Conservation (phyloP, 768 basidiomycete genomes). For the Mrakia frigida region DNA sequence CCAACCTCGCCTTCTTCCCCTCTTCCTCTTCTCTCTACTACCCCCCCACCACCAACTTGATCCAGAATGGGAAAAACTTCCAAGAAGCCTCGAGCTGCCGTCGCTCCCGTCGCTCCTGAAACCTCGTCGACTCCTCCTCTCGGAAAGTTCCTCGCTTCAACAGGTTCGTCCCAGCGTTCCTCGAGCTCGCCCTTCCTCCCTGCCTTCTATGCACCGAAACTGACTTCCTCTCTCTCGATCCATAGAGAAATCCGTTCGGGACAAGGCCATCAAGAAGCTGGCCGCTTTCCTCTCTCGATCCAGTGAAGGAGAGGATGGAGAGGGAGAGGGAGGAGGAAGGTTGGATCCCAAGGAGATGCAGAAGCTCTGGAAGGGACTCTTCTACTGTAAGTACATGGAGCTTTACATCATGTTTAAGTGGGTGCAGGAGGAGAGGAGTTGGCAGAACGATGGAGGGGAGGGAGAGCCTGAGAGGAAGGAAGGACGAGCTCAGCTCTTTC, state of each 20-base stretch:
- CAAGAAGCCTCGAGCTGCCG: constrained; percentile 15
- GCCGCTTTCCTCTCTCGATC: constrained; percentile 57
- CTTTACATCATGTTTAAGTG: neutral
- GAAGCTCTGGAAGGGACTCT: constrained; percentile 96
- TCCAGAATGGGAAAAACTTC: neutral
- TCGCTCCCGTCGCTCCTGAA: neutral
- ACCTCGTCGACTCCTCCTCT: constrained; percentile 55
- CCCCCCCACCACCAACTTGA: neutral
- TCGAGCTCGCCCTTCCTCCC: neutral
- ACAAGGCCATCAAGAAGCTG: constrained; percentile 80
- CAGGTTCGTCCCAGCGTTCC: constrained; percentile 54
- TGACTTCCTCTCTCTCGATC: constrained; percentile 5
- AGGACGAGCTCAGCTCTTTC: too few species aligned
- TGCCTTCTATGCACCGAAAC: neutral
- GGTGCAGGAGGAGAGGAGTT: neutral
- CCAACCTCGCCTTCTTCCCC: neutral
- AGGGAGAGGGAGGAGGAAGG: constrained; percentile 11
- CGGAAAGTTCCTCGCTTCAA: constrained; percentile 86
- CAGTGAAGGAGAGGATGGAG: constrained; percentile 30
- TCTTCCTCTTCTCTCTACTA: neutral
- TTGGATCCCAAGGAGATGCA: constrained; percentile 71
- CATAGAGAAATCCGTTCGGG: constrained; percentile 81
- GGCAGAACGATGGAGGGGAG: neutral
- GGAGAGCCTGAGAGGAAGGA: too few species aligned
- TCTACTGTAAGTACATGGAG: constrained; percentile 77